phyloP scores from a whole-genome alignment of 192 early-diverging fungal species.

The Rhizophagus clarus region DNA sequence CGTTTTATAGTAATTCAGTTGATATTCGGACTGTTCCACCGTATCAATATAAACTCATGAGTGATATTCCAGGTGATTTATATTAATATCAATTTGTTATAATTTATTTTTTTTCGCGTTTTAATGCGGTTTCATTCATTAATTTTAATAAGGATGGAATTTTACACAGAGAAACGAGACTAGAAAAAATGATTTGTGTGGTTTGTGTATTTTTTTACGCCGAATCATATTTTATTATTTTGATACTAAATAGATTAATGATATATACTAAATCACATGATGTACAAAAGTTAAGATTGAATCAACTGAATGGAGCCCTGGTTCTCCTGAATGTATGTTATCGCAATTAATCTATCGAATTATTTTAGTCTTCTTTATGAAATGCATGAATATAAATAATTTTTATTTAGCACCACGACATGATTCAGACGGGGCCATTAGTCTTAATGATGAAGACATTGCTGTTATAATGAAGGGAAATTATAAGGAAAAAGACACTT shows the following conservation, averaged over 20 bases:
- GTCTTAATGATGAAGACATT: not conserved
- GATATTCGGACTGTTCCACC: not conserved
- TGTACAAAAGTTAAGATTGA: not conserved
- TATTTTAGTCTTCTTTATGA: not conserved
- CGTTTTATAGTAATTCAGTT: not conserved
- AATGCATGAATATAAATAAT: not conserved
- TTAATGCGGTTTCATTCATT: not conserved
- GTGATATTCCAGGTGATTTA: not conserved
- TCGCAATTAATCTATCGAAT: not conserved
- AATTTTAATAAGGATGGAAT: not conserved
- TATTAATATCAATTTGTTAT: not conserved
- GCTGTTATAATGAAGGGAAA: not conserved
- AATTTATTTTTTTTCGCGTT: not conserved
- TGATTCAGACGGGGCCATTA: not conserved
- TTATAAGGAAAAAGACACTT: not conserved
- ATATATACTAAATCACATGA: not conserved
- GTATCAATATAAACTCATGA: not conserved
- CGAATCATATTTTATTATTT: no score
- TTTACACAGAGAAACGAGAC: not conserved
- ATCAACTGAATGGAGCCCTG: not conserved
- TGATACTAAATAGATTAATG: not conserved
- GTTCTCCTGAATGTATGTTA: not conserved
- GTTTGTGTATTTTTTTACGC: not conserved
- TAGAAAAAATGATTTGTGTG: no score
- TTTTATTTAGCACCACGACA: not conserved